Evolutionary conservation across 2,329 filamentous ascomycete species (phyloP).

Genomic region (Colletotrichum incanum): DNA sequence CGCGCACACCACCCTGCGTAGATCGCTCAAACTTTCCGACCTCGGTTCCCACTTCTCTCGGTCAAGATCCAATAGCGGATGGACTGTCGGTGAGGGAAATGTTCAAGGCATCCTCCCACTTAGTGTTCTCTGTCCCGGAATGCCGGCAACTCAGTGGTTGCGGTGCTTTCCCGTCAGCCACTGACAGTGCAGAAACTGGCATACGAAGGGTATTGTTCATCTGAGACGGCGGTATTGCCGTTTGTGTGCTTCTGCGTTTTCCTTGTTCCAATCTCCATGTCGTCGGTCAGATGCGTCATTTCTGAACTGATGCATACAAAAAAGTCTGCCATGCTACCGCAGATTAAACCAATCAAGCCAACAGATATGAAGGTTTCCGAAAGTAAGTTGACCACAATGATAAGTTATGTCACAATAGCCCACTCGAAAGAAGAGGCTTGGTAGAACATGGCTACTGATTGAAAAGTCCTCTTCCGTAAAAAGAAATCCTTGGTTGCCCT

Average conservation of each 20-base stretch:
- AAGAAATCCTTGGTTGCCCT: neutral
- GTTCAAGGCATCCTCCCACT: neutral
- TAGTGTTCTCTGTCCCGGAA: neutral
- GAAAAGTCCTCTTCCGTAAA: no score
- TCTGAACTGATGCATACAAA: neutral
- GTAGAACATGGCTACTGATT: neutral
- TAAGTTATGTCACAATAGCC: neutral
- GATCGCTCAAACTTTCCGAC: constrained; percentile 27
- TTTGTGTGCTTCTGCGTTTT: neutral
- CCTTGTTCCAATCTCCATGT: neutral
- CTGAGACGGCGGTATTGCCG: neutral
- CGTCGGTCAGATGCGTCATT: neutral
- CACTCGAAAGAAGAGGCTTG: neutral
- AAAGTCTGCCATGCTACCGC: neutral
- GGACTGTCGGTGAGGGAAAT: constrained; percentile 13
- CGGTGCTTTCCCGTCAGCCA: neutral
- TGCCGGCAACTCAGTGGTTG: neutral
- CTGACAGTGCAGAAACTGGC: neutral
- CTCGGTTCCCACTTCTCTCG: constrained; percentile 37
- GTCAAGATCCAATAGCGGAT: constrained; percentile 32
- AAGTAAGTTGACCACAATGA: neutral
- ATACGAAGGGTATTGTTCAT: neutral
- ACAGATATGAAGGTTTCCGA: neutral
- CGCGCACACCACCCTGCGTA: constrained; percentile 35
- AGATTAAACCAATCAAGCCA: neutral